Evolutionary conservation across 2,329 filamentous ascomycete genomes (phyloP).

Genomic region (Atkinsonella hypoxylon): DNA sequence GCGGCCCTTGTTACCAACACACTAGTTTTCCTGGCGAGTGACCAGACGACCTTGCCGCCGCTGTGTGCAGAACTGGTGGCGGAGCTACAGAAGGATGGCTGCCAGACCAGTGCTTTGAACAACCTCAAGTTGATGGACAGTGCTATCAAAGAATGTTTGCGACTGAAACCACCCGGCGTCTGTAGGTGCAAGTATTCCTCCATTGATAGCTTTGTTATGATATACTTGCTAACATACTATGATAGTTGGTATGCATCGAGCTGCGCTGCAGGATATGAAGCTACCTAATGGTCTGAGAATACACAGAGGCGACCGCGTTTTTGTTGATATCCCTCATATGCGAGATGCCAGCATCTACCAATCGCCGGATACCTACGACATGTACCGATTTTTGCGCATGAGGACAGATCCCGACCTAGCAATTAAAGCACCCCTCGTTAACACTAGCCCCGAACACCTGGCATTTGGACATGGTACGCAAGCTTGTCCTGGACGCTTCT

Average conservation of each 20-base stretch:
- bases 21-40: constrained; percentile 5
- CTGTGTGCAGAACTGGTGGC: constrained; percentile 4
- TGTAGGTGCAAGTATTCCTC: constrained; percentile 1
- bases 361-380: constrained; percentile 6
- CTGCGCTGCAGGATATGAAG: constrained; percentile 5
- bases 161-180: constrained; percentile 7
- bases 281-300: constrained; percentile 4
- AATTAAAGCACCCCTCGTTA: constrained; percentile 6
- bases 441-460: constrained; percentile 7
- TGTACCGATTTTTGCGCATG: constrained; percentile 9
- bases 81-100: constrained; percentile 4
- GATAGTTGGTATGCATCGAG: constrained; percentile 8
- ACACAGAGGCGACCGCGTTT: constrained; percentile 7
- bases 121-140: constrained; percentile 8
- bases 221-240: neutral
- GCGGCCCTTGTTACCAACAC: constrained; percentile 8
- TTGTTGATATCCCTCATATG: constrained; percentile 8
- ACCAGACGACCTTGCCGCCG: constrained; percentile 2
- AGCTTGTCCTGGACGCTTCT: constrained; percentile 8
- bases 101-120: constrained; percentile 5
- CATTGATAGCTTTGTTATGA: neutral
- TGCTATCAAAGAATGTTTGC: constrained; percentile 7
- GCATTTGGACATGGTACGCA: constrained; percentile 8
- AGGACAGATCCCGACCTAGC: constrained; percentile 3
- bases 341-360: constrained; percentile 6